Evolutionary conservation across 768 basidiomycete genomes (phyloP), one percentile per base, ranked within the genome.

Genomic region (Rhodotorula paludigena): DNA sequence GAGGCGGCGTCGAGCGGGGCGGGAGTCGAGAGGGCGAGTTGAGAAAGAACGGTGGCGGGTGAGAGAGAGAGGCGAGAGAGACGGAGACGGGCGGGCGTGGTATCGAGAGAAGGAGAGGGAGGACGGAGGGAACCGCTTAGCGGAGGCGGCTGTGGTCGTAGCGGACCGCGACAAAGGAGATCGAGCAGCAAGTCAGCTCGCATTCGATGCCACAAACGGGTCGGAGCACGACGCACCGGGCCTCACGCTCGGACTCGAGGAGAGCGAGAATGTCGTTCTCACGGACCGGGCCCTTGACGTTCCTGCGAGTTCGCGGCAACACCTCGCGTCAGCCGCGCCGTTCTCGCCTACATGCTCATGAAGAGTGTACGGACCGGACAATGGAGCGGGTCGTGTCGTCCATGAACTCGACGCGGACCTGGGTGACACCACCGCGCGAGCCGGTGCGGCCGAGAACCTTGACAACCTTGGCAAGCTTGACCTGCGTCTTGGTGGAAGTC

Each of bases 381-480:
- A 99, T 96, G 74, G 90, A 88, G 76, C 94, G 89, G 73, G 87
- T 85, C 62, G 89, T 86, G 80, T 98, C 93, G 79, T 98, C 94
- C 89, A 98, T 87, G 83, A 99, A 96, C 79, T 98, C 96, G 74
- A 99, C 96, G 74, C 94, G 91, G 81, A 97, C 93, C 83, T 97
- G 93, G 69, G 92, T 97, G 77, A 98, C 92, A 82, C 94, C 94
- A 82, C 94, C 94, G 79, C 94, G 90, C 76, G 93, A 97, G 70
- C 94, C 94, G 78, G 96, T 99, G 77, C 96, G 87, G 77, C 96
- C 96, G 77, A 98, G 87, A 80, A 98, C 91, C 92, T 96, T 73
- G 74, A 60, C 64, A 45, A 60, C 68, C 84, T 89, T 92, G 75
- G 93, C 96, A 78, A 98, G 90, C 81, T 97, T 96, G 78, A 96